These are phyloP conservation scores for Trichoderma afroharzianum DNA, from an alignment of 2,329 filamentous ascomycete genomes.

Conservation along the genomic window DNA sequence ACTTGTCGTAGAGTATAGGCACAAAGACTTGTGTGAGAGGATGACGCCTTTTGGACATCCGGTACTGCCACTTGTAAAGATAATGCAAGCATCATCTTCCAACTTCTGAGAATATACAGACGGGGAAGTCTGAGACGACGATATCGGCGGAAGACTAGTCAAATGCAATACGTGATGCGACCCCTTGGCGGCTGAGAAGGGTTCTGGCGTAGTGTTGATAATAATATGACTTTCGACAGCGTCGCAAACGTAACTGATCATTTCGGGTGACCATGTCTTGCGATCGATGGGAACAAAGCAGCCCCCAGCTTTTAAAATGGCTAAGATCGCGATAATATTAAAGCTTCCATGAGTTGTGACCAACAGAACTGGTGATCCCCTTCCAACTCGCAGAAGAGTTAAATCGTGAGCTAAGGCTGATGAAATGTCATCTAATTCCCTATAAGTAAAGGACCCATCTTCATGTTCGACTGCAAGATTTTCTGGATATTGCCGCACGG, in stretches of 20 bases:
- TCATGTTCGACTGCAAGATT: conserved; percentile 11
- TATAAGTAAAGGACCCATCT: background rate
- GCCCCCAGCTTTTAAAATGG: conserved; percentile 11
- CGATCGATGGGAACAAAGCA: conserved; percentile 16
- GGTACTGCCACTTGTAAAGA: conserved; percentile 15
- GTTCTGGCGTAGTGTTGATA: conserved; percentile 12
- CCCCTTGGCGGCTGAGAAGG: background rate
- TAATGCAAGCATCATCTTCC: conserved; percentile 2
- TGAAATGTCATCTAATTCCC: background rate
- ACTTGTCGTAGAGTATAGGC: conserved; percentile 7
- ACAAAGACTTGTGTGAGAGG: conserved; percentile 9
- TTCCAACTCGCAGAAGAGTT: background rate
- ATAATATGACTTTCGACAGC: conserved; percentile 1
- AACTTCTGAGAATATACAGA: background rate
- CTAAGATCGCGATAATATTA: conserved; percentile 11
- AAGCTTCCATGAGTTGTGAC: conserved; percentile 12
- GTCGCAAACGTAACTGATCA: background rate
- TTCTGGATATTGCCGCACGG: background rate
- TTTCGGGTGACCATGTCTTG: conserved; percentile 7
- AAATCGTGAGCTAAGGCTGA: background rate
- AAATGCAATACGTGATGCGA: background rate
- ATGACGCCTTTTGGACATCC: conserved; percentile 9
- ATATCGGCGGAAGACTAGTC: background rate
- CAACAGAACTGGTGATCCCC: background rate
- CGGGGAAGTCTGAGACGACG: background rate